These are phyloP conservation scores for Berkeleyomyces rouxiae DNA, from an alignment of 2,329 filamentous ascomycete species.

Conservation along the genomic window DNA sequence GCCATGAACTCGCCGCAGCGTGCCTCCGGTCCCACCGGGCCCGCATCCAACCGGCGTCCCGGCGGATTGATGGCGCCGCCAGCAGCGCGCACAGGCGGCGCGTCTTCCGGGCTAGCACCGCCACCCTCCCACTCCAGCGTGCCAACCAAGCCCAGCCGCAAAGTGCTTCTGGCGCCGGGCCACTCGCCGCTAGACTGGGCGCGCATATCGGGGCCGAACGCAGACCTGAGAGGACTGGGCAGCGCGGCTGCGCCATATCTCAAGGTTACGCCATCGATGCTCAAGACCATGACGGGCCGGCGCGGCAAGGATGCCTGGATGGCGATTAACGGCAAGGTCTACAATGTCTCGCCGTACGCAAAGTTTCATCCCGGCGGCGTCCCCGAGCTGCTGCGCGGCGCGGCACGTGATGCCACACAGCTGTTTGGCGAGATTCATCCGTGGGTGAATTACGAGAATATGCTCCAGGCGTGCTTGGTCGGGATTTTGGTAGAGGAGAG, in stretches of 20 bases:
- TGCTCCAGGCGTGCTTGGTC: constrained; percentile 46
- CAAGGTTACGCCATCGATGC: constrained; percentile 65
- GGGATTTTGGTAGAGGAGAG: constrained; percentile 45
- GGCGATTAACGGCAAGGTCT: constrained; percentile 74
- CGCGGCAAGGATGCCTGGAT: constrained; percentile 84
- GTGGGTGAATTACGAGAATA: constrained; percentile 58
- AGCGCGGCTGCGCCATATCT: constrained; percentile 34
- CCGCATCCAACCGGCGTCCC: constrained; percentile 17
- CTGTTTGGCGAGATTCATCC: constrained; percentile 52
- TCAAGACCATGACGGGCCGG: constrained; percentile 64
- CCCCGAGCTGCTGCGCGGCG: constrained; percentile 50
- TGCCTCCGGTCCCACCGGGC: constrained; percentile 23
- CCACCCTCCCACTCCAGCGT: constrained; percentile 37
- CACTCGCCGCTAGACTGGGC: constrained; percentile 97
- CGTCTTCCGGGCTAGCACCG: constrained; percentile 29
- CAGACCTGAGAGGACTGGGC: constrained; percentile 50
- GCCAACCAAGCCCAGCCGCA: constrained; percentile 41
- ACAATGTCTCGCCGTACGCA: constrained; percentile 81
- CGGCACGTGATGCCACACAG: constrained; percentile 43
- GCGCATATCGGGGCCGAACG: constrained; percentile 45
- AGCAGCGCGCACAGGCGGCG: neutral
- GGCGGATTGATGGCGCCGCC: constrained; percentile 18
- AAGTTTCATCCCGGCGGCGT: constrained; percentile 82
- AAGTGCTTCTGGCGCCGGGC: constrained; percentile 72
- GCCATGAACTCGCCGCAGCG: constrained; percentile 36